These are phyloP conservation scores for Pleodorina starrii DNA, from an alignment of 139 green algal genomes.

Conservation along the genomic window DNA sequence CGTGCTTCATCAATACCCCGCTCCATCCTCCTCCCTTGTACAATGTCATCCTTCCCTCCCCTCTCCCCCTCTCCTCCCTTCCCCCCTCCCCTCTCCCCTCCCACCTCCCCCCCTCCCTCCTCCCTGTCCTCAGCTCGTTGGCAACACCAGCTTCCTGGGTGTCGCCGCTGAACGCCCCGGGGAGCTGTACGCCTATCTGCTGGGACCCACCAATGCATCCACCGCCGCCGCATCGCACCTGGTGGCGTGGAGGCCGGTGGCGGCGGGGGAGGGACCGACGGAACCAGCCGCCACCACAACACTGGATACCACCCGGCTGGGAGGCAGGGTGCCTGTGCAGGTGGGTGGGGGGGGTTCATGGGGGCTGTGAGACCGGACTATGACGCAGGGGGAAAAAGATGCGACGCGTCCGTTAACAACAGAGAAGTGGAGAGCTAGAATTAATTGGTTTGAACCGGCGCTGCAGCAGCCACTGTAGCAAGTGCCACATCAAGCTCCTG, in stretches of 20 bases:
- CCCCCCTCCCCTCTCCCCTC: neutral
- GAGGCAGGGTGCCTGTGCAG: neutral
- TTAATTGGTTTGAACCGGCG: too few species aligned
- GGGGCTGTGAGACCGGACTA: too few species aligned
- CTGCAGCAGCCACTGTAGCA: too few species aligned
- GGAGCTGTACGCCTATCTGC: conserved; percentile 41
- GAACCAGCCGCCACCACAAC: neutral
- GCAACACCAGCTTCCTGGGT: conserved; percentile 31
- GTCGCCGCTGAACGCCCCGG: conserved; percentile 12
- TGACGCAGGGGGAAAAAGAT: too few species aligned
- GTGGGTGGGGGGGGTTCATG: neutral
- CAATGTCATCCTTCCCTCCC: neutral
- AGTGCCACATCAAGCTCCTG: too few species aligned
- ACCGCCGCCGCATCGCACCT: conserved; percentile 38
- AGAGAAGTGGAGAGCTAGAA: too few species aligned
- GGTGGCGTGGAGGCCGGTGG: conserved; percentile 42
- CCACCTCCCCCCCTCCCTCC: neutral
- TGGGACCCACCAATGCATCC: neutral
- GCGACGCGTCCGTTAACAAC: too few species aligned
- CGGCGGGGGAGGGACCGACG: conserved; percentile 33
- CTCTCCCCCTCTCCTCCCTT: neutral
- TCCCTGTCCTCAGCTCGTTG: conserved; percentile 7
- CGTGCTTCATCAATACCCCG: neutral
- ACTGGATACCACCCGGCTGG: neutral
- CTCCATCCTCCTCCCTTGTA: too few species aligned